Conservation (phyloP, 257 asterid species). For the Rehmannia glutinosa region DNA sequence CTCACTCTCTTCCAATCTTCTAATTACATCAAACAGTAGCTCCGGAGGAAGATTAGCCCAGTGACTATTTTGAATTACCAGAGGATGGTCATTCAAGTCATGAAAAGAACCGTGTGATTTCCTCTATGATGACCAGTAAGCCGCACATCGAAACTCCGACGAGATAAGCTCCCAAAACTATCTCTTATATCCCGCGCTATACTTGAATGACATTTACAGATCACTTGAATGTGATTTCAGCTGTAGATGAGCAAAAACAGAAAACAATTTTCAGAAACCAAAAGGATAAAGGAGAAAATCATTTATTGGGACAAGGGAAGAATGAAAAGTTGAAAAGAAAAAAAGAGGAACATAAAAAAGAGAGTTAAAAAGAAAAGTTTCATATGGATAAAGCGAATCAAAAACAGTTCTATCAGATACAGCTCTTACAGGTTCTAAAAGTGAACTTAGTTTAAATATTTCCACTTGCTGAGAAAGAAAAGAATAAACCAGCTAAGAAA, state of each 20-base stretch:
- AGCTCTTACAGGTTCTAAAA: conserved; percentile 25
- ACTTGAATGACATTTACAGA: conserved; percentile 76
- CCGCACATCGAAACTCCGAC: conserved; percentile 75
- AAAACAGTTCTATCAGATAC: conserved; percentile 25
- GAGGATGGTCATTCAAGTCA: conserved; percentile 48
- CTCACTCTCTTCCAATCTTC: conserved; percentile 92
- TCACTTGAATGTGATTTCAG: conserved; percentile 18
- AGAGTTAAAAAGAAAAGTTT: conserved; percentile 19
- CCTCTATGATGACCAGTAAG: conserved; percentile 68
- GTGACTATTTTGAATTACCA: conserved; percentile 57
- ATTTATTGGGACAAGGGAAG: no score
- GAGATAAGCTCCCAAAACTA: conserved; percentile 83
- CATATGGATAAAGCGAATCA: conserved; percentile 31
- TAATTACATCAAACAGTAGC: conserved; percentile 78
- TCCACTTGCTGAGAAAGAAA: conserved; percentile 10
- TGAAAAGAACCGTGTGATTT: conserved; percentile 63
- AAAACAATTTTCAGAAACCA: neutral
- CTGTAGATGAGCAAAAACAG: neutral
- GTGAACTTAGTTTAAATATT: neutral
- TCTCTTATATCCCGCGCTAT: conserved; percentile 87
- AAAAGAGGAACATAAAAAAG: neutral
- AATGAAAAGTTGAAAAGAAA: no score
- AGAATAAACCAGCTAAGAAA: conserved; percentile 18
- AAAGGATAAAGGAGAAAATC: neutral
- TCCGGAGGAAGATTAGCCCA: conserved; percentile 98